Evolutionary conservation across 495 filamentous ascomycete species (phyloP).

Genomic region (Choiromyces venosus): DNA sequence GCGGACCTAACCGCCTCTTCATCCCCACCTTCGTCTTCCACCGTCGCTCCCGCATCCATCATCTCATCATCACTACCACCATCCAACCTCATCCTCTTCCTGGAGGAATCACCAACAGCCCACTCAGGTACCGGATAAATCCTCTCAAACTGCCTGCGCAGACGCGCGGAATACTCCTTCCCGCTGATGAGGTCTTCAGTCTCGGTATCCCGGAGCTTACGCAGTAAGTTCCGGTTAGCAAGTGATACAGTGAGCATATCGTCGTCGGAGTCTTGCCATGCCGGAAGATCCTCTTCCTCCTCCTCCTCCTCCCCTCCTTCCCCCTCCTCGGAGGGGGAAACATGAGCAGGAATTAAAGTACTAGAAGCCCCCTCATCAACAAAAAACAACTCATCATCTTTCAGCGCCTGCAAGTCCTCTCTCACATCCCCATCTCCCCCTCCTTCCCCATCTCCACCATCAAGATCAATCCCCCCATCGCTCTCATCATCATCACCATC

Average conservation of each 20-base stretch:
- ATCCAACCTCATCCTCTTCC: conserved; percentile 55
- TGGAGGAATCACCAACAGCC: conserved; percentile 51
- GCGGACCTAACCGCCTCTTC: conserved; percentile 59
- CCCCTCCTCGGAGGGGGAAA: conserved; percentile 6
- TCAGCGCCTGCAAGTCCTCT: conserved; percentile 30
- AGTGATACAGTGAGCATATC: conserved; percentile 80
- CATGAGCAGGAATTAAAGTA: conserved; percentile 1
- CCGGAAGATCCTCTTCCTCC: conserved; percentile 48
- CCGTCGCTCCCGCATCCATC: conserved; percentile 43
- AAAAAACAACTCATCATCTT: conserved; percentile 35
- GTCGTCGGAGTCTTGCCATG: conserved; percentile 96
- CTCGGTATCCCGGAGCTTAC: conserved; percentile 74
- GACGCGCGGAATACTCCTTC: conserved; percentile 70
- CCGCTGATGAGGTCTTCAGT: conserved; percentile 80
- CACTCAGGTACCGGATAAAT: conserved; percentile 75
- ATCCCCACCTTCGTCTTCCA: conserved; percentile 53
- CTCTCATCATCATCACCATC: conserved; percentile 24
- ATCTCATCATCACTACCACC: conserved; percentile 49
- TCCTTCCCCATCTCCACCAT: neutral
- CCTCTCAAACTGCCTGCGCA: conserved; percentile 71
- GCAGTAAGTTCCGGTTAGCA: conserved; percentile 61
- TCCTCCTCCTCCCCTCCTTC: conserved; percentile 27
- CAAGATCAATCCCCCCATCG: conserved; percentile 42
- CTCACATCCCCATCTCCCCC: conserved; percentile 13
- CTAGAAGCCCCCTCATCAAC: conserved; percentile 5